A percentile compares a stretch with the other conserved stretches of the same genome.
These are phyloP conservation scores for Cymodocea nodosa DNA, from an alignment of 116 monocot genomes.

Conservation along the genomic window DNA sequence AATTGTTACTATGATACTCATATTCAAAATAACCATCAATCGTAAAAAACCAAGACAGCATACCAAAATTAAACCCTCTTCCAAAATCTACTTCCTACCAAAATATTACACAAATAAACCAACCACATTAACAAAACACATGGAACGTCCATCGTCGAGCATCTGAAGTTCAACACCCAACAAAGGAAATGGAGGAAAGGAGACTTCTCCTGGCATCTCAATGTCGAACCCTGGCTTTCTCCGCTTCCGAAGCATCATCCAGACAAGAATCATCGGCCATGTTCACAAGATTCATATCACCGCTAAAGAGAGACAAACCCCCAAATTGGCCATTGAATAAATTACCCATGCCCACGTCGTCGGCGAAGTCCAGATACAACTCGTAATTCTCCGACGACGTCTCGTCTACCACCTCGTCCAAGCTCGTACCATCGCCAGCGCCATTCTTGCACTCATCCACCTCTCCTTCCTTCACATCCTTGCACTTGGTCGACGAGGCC, in stretches of 20 bases:
- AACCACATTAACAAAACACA: too few relatives aligned
- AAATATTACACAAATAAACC: too few relatives aligned
- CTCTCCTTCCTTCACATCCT: slow-evolving; percentile 23
- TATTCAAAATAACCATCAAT: too few relatives aligned
- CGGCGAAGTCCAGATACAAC: slow-evolving; percentile 44
- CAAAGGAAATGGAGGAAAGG: too few relatives aligned
- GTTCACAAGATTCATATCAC: slow-evolving; percentile 7
- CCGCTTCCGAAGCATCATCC: slow-evolving; percentile 7
- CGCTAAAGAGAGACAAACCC: slow-evolving; percentile 24
- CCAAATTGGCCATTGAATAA: slow-evolving; percentile 25
- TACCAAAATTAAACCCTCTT: too few relatives aligned
- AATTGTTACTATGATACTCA: too few relatives aligned
- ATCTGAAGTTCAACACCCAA: too few relatives aligned
- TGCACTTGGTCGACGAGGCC: slow-evolving; percentile 15
- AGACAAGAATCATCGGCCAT: slow-evolving; percentile 12
- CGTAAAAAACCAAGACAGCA: too few relatives aligned
- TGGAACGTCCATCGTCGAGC: too few relatives aligned
- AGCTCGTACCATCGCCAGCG: slow-evolving; percentile 9
- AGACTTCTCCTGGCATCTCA: too few relatives aligned
- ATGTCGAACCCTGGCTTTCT: not conserved
- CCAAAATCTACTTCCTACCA: too few relatives aligned
- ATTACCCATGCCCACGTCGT: slow-evolving; percentile 16
- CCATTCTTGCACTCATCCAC: not conserved
- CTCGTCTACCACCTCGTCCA: slow-evolving; percentile 15
- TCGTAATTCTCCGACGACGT: slow-evolving; percentile 34